Percentiles rank a stretch among this genome's conserved stretches.
phyloP scores from a whole-genome alignment of 441 rosid genomes.

The Monsonia emarginata region DNA sequence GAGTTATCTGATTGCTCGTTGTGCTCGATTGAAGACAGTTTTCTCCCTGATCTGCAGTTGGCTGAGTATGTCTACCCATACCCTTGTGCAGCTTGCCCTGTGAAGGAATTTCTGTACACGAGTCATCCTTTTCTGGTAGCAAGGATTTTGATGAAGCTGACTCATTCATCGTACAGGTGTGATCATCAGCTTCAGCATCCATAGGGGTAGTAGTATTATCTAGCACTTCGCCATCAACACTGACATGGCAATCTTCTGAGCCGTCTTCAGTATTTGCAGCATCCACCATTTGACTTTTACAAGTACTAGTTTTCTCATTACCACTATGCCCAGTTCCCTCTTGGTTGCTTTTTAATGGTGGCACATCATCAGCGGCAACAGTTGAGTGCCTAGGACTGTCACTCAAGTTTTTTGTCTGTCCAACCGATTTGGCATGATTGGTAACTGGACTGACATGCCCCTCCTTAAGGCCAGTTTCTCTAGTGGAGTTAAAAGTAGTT shows the following conservation, averaged over 20 bases:
- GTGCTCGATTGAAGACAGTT: constrained; percentile 25
- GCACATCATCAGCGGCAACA: constrained; percentile 26
- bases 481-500: constrained; percentile 29
- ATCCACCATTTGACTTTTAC: constrained; percentile 15
- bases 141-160: constrained; percentile 30
- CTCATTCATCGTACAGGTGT: constrained; percentile 28
- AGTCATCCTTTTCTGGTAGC: constrained; percentile 26
- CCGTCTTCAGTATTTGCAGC: constrained; percentile 16
- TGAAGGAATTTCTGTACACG: constrained; percentile 25
- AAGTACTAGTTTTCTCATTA: constrained; percentile 20
- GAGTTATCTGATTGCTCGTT: constrained; percentile 21
- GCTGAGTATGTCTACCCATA: background rate
- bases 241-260: constrained; percentile 24
- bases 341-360: constrained; percentile 24
- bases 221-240: constrained; percentile 22
- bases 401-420: constrained; percentile 19
- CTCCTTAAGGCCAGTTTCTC: constrained; percentile 32
- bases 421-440: constrained; percentile 17
- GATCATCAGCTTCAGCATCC: constrained; percentile 25
- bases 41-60: constrained; percentile 28
- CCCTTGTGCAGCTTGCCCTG: constrained; percentile 28
- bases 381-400: constrained; percentile 19
- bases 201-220: background rate
- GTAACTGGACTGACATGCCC: constrained; percentile 21
- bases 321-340: constrained; percentile 31